A percentile compares a stretch with the other conserved stretches of the same genome.
Conservation (phyloP, 805 yeast genomes). For the Candida quercuum region DNA sequence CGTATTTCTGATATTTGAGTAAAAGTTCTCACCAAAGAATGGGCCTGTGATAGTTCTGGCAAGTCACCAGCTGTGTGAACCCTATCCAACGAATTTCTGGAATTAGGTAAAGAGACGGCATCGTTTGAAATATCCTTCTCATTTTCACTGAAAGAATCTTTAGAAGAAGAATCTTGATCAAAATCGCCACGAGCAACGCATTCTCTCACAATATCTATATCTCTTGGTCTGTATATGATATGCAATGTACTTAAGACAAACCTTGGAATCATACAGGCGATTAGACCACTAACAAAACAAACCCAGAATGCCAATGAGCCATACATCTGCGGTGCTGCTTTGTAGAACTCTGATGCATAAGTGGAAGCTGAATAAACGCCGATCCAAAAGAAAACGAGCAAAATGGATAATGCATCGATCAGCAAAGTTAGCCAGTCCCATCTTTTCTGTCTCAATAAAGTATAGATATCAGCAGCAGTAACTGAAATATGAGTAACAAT, state of each 20-base stretch:
- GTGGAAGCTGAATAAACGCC: slow-evolving; percentile 56
- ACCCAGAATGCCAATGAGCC: slow-evolving; percentile 66
- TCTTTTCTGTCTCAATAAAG: slow-evolving; percentile 61
- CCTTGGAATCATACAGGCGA: slow-evolving; percentile 64
- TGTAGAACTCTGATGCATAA: slow-evolving; percentile 54
- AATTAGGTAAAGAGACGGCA: neutral
- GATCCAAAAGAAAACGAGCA: slow-evolving; percentile 68
- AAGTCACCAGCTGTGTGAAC: neutral
- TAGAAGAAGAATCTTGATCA: slow-evolving; percentile 19
- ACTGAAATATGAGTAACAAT: slow-evolving; percentile 63
- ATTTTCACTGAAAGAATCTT: neutral
- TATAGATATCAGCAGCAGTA: slow-evolving; percentile 60
- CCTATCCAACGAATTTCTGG: neutral
- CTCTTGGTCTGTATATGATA: slow-evolving; percentile 54
- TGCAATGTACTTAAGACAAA: slow-evolving; percentile 52
- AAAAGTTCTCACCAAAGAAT: neutral
- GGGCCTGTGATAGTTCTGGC: neutral
- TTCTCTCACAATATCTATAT: slow-evolving; percentile 71
- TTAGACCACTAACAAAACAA: slow-evolving; percentile 55
- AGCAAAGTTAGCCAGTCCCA: slow-evolving; percentile 76
- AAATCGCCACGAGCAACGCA: slow-evolving; percentile 63
- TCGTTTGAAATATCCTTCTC: neutral
- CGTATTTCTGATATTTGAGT: neutral
- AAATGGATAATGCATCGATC: slow-evolving; percentile 50
- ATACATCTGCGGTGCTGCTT: slow-evolving; percentile 58